phyloP scores from a whole-genome alignment of 352 stramenopile species.

The Phytophthora macrochlamydospora region DNA sequence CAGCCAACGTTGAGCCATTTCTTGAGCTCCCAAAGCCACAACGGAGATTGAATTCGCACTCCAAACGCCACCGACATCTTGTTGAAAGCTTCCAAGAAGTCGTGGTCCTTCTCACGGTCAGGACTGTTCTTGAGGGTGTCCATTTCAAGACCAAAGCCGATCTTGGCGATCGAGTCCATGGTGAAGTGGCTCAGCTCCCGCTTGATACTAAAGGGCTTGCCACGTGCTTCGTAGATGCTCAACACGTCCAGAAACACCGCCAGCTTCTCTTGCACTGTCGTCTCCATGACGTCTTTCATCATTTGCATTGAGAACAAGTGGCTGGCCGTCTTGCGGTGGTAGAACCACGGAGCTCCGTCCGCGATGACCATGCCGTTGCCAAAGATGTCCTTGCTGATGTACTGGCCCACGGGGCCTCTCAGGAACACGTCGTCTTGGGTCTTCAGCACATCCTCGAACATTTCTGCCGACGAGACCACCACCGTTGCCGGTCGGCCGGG shows the following conservation, averaged over 20 bases:
- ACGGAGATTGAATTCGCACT: constrained; percentile 35
- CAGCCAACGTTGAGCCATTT: constrained; percentile 39
- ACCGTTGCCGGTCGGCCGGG: constrained; percentile 38
- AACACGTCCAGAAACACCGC: constrained; percentile 36
- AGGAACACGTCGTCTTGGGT: constrained; percentile 70
- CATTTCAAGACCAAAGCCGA: constrained; percentile 53
- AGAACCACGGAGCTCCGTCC: constrained; percentile 49
- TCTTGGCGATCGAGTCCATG: constrained; percentile 68
- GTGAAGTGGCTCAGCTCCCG: constrained; percentile 58
- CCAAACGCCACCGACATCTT: constrained; percentile 34
- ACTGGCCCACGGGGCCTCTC: constrained; percentile 44
- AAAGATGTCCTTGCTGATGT: constrained; percentile 57
- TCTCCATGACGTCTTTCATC: constrained; percentile 53
- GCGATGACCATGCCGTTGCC: constrained; percentile 57
- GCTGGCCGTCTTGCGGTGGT: constrained; percentile 80
- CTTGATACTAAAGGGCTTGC: constrained; percentile 42
- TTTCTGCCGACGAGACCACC: constrained; percentile 40
- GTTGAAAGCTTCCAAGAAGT: constrained; percentile 58
- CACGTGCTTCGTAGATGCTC: constrained; percentile 16
- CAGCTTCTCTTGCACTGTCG: constrained; percentile 36
- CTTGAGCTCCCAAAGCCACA: constrained; percentile 45
- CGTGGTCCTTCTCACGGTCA: constrained; percentile 39
- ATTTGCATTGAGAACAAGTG: constrained; percentile 81
- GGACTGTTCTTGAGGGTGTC: constrained; percentile 41
- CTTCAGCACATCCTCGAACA: constrained; percentile 57